A percentile compares a stretch with the other conserved stretches of the same genome.
Conservation (phyloP, 2,329 filamentous ascomycete genomes). For the Ophiocordyceps polyrhachis-furcata region DNA sequence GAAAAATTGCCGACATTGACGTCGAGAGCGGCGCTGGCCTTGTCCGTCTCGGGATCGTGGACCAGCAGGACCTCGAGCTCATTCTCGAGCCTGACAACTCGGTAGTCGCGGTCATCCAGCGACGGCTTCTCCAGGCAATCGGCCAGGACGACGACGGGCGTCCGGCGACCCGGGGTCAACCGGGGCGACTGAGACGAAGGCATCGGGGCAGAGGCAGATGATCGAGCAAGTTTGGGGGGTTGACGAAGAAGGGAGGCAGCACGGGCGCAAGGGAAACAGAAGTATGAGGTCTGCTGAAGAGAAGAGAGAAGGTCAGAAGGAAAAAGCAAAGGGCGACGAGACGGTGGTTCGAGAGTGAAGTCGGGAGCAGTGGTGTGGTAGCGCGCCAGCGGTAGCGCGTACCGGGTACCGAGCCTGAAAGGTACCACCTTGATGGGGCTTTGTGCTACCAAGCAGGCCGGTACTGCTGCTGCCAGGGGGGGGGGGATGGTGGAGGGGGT, state of each 20-base stretch:
- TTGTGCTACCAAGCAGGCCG: not conserved
- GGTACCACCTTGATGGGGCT: not conserved
- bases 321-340: not conserved
- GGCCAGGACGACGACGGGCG: slow-evolving; percentile 28
- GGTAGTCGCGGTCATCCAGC: slow-evolving; percentile 71
- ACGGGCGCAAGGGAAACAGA: not conserved
- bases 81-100: slow-evolving; percentile 71
- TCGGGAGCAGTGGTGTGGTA: not conserved
- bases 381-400: not conserved
- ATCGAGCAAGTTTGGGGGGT: not conserved
- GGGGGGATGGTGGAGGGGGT: no score
- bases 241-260: not conserved
- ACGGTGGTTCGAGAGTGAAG: not conserved
- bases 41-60: slow-evolving; percentile 88
- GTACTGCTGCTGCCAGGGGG: not conserved
- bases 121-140: slow-evolving; percentile 66
- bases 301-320: not conserved
- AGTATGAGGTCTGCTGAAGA: not conserved
- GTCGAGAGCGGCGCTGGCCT: slow-evolving; percentile 86
- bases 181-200: slow-evolving; percentile 15
- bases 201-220: slow-evolving; percentile 8
- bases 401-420: not conserved
- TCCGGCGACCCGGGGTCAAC: slow-evolving; percentile 11
- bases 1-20: slow-evolving; percentile 94
- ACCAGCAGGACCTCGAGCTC: slow-evolving; percentile 81